A percentile compares a stretch with the other conserved stretches of the same genome.
These are phyloP conservation scores for Pichia occidentalis DNA, from an alignment of 805 yeast genomes.

Conservation along the genomic window DNA sequence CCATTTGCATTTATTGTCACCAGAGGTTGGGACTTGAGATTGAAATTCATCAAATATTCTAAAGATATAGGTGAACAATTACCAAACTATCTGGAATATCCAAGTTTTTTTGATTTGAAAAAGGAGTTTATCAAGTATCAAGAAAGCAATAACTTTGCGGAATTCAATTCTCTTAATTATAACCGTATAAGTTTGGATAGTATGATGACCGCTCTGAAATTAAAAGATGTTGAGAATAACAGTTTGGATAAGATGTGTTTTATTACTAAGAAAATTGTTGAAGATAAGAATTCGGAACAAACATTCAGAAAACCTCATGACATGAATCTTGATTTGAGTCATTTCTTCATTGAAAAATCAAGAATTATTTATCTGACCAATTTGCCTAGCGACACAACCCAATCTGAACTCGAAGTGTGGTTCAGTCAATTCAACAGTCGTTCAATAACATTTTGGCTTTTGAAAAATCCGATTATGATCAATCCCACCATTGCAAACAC, in stretches of 20 bases:
- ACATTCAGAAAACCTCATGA: constrained; percentile 70
- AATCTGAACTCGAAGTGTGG: constrained; percentile 86
- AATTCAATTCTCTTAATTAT: constrained; percentile 8
- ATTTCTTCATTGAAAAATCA: constrained; percentile 65
- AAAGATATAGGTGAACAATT: constrained; percentile 64
- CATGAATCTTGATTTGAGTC: constrained; percentile 60
- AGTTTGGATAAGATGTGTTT: constrained; percentile 2
- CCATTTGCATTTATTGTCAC: constrained; percentile 63
- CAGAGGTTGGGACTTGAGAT: constrained; percentile 64
- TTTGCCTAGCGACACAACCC: constrained; percentile 80
- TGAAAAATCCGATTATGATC: constrained; percentile 24
- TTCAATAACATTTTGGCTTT: constrained; percentile 86
- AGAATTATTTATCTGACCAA: constrained; percentile 76
- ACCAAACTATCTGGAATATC: constrained; percentile 70
- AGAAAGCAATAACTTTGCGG: constrained; percentile 21
- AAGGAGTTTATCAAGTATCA: constrained; percentile 73
- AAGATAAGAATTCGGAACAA: background rate
- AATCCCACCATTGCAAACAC: constrained; percentile 12
- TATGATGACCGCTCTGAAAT: constrained; percentile 6
- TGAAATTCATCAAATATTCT: constrained; percentile 75
- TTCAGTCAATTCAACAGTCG: constrained; percentile 80
- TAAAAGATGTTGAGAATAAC: background rate
- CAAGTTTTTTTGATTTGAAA: constrained; percentile 68
- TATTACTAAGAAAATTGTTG: constrained; percentile 2
- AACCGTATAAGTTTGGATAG: background rate